Conservation (phyloP, 345 rosid species). For the Salix exigua region DNA sequence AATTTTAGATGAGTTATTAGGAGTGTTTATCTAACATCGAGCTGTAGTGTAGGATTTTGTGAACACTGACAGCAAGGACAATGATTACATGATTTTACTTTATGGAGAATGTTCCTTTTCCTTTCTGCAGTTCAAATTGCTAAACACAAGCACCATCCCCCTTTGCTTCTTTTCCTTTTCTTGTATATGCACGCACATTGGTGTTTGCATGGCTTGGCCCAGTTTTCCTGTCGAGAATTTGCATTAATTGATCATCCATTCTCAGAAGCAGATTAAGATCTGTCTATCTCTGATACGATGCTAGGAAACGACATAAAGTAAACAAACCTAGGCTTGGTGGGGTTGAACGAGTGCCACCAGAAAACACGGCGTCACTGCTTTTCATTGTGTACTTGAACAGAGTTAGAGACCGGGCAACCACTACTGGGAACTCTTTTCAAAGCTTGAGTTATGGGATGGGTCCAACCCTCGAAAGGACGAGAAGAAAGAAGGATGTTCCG, state of each 20-base stretch:
- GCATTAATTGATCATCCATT: background rate
- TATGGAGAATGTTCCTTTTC: background rate
- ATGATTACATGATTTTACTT: slow-evolving; percentile 17
- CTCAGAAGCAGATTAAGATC: background rate
- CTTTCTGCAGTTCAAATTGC: background rate
- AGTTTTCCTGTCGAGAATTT: background rate
- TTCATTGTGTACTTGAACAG: background rate
- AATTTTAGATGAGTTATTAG: background rate
- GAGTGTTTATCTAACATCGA: slow-evolving; percentile 23
- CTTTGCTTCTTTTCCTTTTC: background rate
- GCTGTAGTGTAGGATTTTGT: slow-evolving; percentile 25
- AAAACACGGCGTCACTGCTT: background rate
- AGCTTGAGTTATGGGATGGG: background rate
- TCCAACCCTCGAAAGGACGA: background rate
- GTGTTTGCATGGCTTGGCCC: background rate
- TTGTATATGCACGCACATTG: too few species aligned
- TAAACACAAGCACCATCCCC: background rate
- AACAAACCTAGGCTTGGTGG: background rate
- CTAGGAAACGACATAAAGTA: background rate
- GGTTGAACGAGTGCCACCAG: background rate
- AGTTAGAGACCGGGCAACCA: background rate
- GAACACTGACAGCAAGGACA: slow-evolving; percentile 26
- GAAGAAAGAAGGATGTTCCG: background rate
- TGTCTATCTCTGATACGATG: background rate
- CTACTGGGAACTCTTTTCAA: background rate